These are phyloP conservation scores for Zoysia pacifica DNA, from an alignment of 176 grass and related monocot genomes.

Conservation along the genomic window DNA sequence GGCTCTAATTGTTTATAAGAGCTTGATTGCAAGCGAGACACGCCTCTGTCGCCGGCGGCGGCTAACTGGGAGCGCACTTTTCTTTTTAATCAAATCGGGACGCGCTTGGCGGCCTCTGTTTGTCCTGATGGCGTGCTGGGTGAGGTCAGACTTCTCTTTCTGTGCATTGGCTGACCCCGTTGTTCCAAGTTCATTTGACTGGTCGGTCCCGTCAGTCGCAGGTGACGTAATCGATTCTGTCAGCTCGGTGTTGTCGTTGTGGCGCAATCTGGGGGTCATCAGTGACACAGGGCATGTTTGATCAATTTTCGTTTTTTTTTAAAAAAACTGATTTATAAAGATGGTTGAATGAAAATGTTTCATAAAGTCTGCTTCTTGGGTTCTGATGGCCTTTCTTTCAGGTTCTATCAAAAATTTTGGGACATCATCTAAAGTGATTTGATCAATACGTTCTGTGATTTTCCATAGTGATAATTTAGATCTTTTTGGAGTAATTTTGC, in stretches of 20 bases:
- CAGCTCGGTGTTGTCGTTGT: not conserved
- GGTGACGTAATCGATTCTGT: slow-evolving; percentile 32
- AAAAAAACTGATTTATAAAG: no score
- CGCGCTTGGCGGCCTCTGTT: not conserved
- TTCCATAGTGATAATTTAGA: no score
- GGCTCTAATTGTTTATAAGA: not conserved
- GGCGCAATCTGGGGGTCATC: not conserved
- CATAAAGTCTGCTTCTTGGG: no score
- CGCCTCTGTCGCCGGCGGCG: not conserved
- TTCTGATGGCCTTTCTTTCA: no score
- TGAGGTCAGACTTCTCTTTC: not conserved
- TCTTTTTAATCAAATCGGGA: no score
- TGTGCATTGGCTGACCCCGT: not conserved
- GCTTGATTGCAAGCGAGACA: not conserved
- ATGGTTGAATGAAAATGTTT: no score
- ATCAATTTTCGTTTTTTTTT: no score
- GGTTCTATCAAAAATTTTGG: no score
- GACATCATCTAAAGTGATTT: no score
- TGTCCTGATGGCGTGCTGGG: not conserved
- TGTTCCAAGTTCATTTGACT: not conserved
- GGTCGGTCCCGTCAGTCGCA: not conserved
- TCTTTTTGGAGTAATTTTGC: no score
- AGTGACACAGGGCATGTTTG: not conserved
- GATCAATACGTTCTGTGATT: no score
- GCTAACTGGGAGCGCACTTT: no score